Evolutionary conservation across 345 rosid genomes (phyloP).

Genomic region (Eucalyptus grandis): DNA sequence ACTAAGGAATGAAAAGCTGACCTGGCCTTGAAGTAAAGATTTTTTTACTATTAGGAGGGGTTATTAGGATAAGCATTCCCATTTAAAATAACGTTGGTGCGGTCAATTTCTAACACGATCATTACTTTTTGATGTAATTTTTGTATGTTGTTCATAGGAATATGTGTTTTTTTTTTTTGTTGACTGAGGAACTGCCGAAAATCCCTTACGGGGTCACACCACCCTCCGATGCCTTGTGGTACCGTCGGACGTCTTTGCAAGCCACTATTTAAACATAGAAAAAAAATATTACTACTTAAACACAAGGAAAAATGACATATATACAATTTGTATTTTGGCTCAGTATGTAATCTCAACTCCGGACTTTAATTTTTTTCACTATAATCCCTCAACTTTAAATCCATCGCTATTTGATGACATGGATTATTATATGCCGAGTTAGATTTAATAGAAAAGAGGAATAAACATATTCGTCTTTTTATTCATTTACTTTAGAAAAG

Average conservation of each 20-base stretch:
- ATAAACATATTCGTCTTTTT: background rate
- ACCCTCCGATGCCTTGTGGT: rapidly evolving
- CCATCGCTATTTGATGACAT: rapidly evolving
- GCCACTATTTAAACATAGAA: too few species aligned
- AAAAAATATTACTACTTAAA: background rate
- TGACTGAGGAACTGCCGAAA: rapidly evolving
- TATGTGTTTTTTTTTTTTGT: too few species aligned
- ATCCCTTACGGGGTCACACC: rapidly evolving
- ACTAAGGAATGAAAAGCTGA: background rate
- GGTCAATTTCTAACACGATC: background rate
- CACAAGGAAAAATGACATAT: background rate
- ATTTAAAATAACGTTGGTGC: rapidly evolving
- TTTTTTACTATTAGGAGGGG: background rate
- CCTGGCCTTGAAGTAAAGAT: background rate
- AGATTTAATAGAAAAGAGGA: background rate
- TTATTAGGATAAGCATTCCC: background rate
- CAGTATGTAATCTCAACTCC: rapidly evolving
- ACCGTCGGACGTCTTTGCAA: rapidly evolving
- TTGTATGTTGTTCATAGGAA: background rate
- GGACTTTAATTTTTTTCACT: too few species aligned
- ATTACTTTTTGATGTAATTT: background rate
- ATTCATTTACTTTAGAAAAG: background rate
- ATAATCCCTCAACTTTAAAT: background rate
- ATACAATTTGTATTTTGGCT: background rate
- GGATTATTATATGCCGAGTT: background rate